Evolutionary conservation across 495 filamentous ascomycete genomes (phyloP), one percentile per base, ranked within the genome.

Genomic region (Aspergillus nanangensis): DNA sequence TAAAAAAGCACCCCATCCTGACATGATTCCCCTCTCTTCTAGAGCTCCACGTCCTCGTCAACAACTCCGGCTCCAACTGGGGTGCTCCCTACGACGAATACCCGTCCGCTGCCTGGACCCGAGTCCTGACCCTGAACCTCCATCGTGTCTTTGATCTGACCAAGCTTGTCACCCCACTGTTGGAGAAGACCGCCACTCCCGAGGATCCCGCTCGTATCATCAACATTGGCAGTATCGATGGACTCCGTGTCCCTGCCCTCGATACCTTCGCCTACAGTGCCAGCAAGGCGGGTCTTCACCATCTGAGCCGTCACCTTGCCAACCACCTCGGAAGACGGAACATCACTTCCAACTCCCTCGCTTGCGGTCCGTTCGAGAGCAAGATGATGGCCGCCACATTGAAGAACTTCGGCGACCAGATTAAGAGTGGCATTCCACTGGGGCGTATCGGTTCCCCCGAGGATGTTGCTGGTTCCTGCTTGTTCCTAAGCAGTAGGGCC

Each of bases 381-480:
- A 88, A 88, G 67, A 92, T 90, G 87, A 90, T 89, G 87, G 79
- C 79, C 9, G 80, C 76, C 32, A 88, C 84, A 32, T 61, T 90
- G 42, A 65, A 80, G 48, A 58, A 68, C 5, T 78, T 79, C 47
- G 75, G 76, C 33, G 83, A 88, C 10, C 58, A 61, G 21, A 86
- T 93, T 54, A 75, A 79, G 61, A 62, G 51, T 0, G 76, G 72
- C 10, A 80, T 86, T 45, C 88, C 88, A n/a, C 58, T 89, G 48
- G 78, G 78, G 4, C 71, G 88, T 18, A 86, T 90, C 43, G 88
- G 88, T 7, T 74, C 66, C 19, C 79, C 85, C 1, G 62, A 80
- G 52, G 88, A 93, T 58, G 81, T 89, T 4, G 87, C 86, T 3
- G 88, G 88, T 5, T 73, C 85, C 24, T 89, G 85, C 61, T 53